Base-by-base conservation (phyloP, 768 basidiomycete genomes). In the Fistulinella prunicolor region DNA sequence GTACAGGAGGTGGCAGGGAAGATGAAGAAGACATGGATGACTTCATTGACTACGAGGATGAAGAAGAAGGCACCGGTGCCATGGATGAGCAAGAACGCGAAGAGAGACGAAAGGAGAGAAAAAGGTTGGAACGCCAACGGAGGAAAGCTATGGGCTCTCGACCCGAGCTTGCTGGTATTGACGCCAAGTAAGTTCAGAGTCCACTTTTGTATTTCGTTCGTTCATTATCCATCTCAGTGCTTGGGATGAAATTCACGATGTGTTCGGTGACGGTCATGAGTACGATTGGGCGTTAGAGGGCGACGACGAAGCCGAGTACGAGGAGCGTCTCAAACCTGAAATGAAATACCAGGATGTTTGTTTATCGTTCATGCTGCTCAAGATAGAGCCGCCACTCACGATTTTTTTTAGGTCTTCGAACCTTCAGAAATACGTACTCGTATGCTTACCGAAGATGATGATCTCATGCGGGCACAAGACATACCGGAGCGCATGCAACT, bases 401-500 rank as follows among this genome's bases (percentile, higher is more conserved):
- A 36, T 41, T 46, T 53, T 40, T 12, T 42, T 9, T 58, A 98
- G 94, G 92, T 98, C 51, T 99, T 98, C 57, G 96, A 99, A 63
- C 96, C 96, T 1, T 89, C 94, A 10, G 94, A 97, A 72, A 98
- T 99, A 62, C 83, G 82, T 43, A 86, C 85, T 51, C 81, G 89
- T 34, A 76, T 91, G 74, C 73, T 98, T 23, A 95, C 93, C 3
- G 92, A 94, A 54, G 92, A 91, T 49, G 96, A 99, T 66, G 90
- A 95, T 59, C 73, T 91, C 38, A 94, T 99, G 52, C 86, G 94
- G 38, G 82, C 79, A 16, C 82, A 80, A 62, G 96, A 98, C 68
- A 82, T 90, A 30, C 96, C 96, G 1, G 96, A 99, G 64, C 86
- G 96, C 40, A 93, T 94, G 87, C 94, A 95, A 65, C 78, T 98